A percentile compares a stretch with the other conserved stretches of the same genome.
These are phyloP conservation scores for Arthrobotrys musiformis DNA, from an alignment of 2,329 filamentous ascomycete genomes.

Conservation along the genomic window DNA sequence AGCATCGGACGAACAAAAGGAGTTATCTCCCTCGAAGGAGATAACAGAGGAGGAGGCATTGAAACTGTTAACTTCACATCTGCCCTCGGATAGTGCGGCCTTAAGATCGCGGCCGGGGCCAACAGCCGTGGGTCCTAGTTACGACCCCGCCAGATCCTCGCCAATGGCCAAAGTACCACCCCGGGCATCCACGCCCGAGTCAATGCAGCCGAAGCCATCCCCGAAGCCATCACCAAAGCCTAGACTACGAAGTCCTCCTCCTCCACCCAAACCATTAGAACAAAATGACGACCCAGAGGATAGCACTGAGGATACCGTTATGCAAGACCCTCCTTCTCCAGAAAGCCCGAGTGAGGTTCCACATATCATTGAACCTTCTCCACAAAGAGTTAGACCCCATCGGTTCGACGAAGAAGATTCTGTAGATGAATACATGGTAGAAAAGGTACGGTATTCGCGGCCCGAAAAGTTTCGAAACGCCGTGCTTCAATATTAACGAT, in stretches of 20 bases:
- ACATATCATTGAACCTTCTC: neutral
- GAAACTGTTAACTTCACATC: constrained; percentile 30
- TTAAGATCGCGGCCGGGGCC: neutral
- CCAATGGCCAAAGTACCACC: neutral
- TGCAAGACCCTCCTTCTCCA: neutral
- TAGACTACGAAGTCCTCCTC: constrained; percentile 39
- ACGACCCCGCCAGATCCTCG: neutral
- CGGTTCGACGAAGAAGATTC: constrained; percentile 44
- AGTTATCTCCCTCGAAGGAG: constrained; percentile 3
- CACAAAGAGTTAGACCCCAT: neutral
- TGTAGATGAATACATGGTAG: constrained; percentile 48
- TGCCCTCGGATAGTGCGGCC: constrained; percentile 17
- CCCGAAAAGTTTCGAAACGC: neutral
- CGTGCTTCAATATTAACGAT: constrained; percentile 5
- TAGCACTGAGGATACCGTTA: constrained; percentile 4
- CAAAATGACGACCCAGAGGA: constrained; percentile 30
- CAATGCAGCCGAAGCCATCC: constrained; percentile 18
- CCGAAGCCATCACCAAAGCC: constrained; percentile 41
- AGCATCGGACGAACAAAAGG: constrained; percentile 21
- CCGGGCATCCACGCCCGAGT: neutral
- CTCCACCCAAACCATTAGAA: constrained; percentile 30
- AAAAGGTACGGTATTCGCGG: constrained; percentile 54
- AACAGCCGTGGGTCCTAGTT: neutral
- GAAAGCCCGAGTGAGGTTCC: constrained; percentile 3
- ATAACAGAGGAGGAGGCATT: constrained; percentile 50